Evolutionary conservation across 1,139 yeast genomes (phyloP), one percentile per base, ranked within the genome.

Genomic region (Zygosaccharomyces sapae): DNA sequence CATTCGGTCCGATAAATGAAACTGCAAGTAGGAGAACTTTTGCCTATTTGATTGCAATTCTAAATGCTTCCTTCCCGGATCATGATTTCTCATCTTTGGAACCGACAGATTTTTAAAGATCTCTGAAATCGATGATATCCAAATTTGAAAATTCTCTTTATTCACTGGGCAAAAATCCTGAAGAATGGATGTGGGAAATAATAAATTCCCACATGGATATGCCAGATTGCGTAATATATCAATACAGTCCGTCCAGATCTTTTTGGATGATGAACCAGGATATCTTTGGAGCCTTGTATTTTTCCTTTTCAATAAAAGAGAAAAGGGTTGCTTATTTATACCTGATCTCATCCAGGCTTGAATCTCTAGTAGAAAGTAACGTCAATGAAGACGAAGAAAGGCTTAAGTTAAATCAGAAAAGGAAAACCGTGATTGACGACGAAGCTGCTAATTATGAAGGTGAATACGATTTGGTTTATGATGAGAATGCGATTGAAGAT

Each of bases 31-130:
- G 96, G 55, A 83, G 87, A 66, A 83, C 92, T 1, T 92, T 92
- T 72, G 94, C 97, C 0, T 87, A 90, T 63, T 72, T 92, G 47
- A 86, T 92, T 51, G 94, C 95, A 1, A 90, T 92, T 33, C 73
- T 92, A 47, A 92, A 92, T 65, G 87, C 95, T 8, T 83, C 95
- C 1, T 92, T 87, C 63, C 97, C 98, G 0, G 98, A 92, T 65
- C 96, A 92, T 62, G 98, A 92, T 63, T 92, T 90, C 60, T 79
- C 95, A 10, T 78, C 83, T 31, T 76, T 92, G 51, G 90, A 88
- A 62, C 98, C 98, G 1, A 79, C 83, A 16, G 89, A 88, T 95
- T 92, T 70, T 72, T 70, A 57, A 81, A 70, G 70, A 61, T 71
- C 5, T 70, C 75, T 76, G 7, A 69, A 73, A 44, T 77, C 78